phyloP scores from a whole-genome alignment of 768 basidiomycete species.

The Boletus rubroflammeus region DNA sequence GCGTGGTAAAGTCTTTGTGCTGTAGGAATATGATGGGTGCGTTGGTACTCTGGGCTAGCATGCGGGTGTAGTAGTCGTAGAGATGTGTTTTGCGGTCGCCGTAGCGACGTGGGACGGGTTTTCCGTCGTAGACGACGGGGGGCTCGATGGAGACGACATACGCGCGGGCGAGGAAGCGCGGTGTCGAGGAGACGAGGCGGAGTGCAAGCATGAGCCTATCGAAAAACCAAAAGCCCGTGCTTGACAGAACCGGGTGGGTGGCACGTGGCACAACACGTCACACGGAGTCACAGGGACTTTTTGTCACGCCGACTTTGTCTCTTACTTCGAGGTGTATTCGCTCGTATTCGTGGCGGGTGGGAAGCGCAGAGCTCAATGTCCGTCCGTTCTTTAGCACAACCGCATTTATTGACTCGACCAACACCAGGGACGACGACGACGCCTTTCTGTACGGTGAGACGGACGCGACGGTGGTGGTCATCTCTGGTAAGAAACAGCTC shows the following conservation, averaged over 20 bases:
- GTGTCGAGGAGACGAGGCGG: constrained; percentile 8
- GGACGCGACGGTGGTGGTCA: constrained; percentile 30
- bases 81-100: constrained; percentile 76
- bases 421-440: constrained; percentile 71
- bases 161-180: constrained; percentile 31
- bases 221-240: constrained; percentile 1
- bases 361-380: constrained; percentile 27
- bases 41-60: constrained; percentile 54
- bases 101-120: constrained; percentile 63
- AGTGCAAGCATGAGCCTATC: constrained; percentile 11
- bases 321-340: constrained; percentile 17
- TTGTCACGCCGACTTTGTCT: constrained; percentile 27
- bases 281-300: constrained; percentile 18
- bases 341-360: constrained; percentile 20
- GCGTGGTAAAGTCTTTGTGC: constrained; percentile 71
- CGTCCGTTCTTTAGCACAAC: constrained; percentile 18
- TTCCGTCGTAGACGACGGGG: constrained; percentile 49
- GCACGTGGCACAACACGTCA: constrained; percentile 15
- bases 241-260: not conserved
- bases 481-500: constrained; percentile 47
- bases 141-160: constrained; percentile 59
- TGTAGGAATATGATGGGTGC: constrained; percentile 75
- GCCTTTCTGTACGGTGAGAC: constrained; percentile 73
- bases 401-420: constrained; percentile 25
- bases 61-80: constrained; percentile 72